phyloP scores from a whole-genome alignment of 2,329 filamentous ascomycete genomes.

The Clarireedia homoeocarpa region DNA sequence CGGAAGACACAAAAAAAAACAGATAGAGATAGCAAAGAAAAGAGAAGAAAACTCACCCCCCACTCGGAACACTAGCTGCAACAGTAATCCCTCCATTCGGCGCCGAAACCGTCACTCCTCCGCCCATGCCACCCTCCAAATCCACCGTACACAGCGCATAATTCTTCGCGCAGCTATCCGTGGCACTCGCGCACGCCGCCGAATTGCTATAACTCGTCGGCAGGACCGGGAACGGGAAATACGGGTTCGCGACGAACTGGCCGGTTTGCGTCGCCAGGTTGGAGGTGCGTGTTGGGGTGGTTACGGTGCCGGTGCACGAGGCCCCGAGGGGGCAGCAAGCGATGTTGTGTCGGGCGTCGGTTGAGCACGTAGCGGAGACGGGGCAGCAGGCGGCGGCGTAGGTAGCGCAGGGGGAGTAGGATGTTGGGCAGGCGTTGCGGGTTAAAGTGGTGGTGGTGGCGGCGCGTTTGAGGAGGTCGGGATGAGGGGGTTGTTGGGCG shows the following conservation, averaged over 20 bases:
- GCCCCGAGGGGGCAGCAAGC: slow-evolving; percentile 30
- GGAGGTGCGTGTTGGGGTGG: slow-evolving; percentile 10
- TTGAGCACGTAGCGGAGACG: slow-evolving; percentile 23
- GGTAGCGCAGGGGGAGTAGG: slow-evolving; percentile 20
- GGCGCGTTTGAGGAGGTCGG: slow-evolving; percentile 26
- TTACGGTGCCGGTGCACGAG: slow-evolving; percentile 27
- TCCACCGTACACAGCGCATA: slow-evolving; percentile 45
- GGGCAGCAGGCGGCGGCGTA: slow-evolving; percentile 28
- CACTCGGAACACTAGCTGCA: slow-evolving; percentile 28
- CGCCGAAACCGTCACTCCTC: slow-evolving; percentile 49
- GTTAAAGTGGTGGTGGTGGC: slow-evolving; percentile 25
- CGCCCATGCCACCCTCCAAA: slow-evolving; percentile 36
- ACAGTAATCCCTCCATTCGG: slow-evolving; percentile 47
- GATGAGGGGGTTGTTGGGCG: not conserved
- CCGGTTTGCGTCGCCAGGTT: slow-evolving; percentile 26
- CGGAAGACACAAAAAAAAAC: no score
- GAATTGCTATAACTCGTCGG: slow-evolving; percentile 42
- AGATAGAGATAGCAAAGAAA: no score
- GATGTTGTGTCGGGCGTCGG: slow-evolving; percentile 24
- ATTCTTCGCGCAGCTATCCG: slow-evolving; percentile 44
- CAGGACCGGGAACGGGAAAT: slow-evolving; percentile 54
- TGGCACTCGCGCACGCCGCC: slow-evolving; percentile 44
- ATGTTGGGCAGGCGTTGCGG: slow-evolving; percentile 24
- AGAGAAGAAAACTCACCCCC: not conserved
- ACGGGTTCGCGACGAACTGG: slow-evolving; percentile 49